These are phyloP conservation scores for Aspergillus haitiensis DNA, from an alignment of 495 filamentous ascomycete genomes.

Conservation along the genomic window DNA sequence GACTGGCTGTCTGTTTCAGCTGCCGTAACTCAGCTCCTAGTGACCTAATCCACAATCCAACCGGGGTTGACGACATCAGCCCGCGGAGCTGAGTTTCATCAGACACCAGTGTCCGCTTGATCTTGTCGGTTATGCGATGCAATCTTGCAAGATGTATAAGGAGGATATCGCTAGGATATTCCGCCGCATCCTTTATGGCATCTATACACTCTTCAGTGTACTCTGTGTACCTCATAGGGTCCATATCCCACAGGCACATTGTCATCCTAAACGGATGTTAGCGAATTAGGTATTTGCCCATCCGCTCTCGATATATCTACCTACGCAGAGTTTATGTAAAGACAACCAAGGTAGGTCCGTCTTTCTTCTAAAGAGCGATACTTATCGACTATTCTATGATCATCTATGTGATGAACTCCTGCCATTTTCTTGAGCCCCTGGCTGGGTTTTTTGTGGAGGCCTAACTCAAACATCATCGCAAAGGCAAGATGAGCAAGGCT, in stretches of 20 bases:
- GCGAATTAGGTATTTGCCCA: not conserved
- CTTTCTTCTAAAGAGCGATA: not conserved
- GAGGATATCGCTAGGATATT: not conserved
- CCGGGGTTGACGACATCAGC: not conserved
- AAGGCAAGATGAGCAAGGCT: not conserved
- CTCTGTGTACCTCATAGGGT: not conserved
- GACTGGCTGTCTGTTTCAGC: not conserved
- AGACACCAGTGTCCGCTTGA: not conserved
- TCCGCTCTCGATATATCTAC: too few species aligned
- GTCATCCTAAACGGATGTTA: not conserved
- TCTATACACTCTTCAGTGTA: not conserved
- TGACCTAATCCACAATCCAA: not conserved
- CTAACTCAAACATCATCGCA: not conserved
- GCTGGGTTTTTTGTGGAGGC: not conserved
- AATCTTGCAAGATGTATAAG: not conserved
- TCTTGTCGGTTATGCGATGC: not conserved
- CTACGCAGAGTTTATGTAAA: not conserved
- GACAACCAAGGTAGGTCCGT: not conserved
- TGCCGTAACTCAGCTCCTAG: not conserved
- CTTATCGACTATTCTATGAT: too few species aligned
- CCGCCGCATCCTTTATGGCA: not conserved
- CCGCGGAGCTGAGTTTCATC: not conserved
- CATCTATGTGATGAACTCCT: too few species aligned
- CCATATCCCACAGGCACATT: not conserved
- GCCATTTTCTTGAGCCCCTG: not conserved